Evolutionary conservation across 768 basidiomycete species (phyloP).

Genomic region (Russula vinacea): DNA sequence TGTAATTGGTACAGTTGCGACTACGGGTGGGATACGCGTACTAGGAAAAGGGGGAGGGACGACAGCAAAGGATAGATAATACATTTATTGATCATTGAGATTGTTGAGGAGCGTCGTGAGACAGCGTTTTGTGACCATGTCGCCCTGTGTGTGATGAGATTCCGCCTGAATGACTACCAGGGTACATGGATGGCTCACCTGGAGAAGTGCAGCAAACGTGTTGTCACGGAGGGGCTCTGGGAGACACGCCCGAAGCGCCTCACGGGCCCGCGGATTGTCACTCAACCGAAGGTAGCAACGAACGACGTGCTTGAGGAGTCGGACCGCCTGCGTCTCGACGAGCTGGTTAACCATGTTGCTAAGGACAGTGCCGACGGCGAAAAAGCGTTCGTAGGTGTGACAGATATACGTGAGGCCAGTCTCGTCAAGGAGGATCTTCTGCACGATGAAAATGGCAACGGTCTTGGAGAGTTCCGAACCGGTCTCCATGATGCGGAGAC

Average conservation of each 20-base stretch:
- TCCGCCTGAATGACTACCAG: not conserved
- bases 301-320: constrained; percentile 96
- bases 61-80: constrained; percentile 17
- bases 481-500: constrained; percentile 99
- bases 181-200: constrained; percentile 50
- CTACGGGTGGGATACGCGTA: constrained; percentile 25
- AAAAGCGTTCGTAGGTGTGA: constrained; percentile 99
- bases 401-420: constrained; percentile 98
- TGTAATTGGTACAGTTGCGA: constrained; percentile 27
- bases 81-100: constrained; percentile 53
- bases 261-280: constrained; percentile 93
- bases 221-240: constrained; percentile 94
- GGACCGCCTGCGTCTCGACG: constrained; percentile 95
- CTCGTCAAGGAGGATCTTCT: constrained; percentile 96
- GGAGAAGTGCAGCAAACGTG: constrained; percentile 87
- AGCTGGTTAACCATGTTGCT: constrained; percentile 99
- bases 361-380: constrained; percentile 96
- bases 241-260: constrained; percentile 91
- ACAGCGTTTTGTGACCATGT: constrained; percentile 97
- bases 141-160: constrained; percentile 55
- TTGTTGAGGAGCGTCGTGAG: constrained; percentile 87
- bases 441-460: constrained; percentile 99
- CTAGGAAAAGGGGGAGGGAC: not conserved
- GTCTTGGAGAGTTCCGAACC: constrained; percentile 98
- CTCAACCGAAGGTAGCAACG: constrained; percentile 94